Evolutionary conservation across 1,284 basidiomycete genomes (phyloP).

Genomic region (Termitomyces sp.): DNA sequence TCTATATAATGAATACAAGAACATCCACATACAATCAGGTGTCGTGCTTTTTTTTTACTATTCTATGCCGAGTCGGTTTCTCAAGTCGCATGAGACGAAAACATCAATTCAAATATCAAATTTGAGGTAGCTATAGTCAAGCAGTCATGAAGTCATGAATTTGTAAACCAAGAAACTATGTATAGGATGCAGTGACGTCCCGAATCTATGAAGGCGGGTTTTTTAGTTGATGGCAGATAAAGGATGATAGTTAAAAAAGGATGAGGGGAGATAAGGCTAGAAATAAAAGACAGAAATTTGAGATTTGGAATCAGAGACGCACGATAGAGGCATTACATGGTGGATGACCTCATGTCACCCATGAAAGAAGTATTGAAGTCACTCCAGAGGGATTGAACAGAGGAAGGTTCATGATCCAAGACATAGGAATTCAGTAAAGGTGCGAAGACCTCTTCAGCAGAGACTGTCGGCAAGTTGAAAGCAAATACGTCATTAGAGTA

Average conservation of each 20-base stretch:
- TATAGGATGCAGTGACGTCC: background rate
- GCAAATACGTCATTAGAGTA: conserved; percentile 10
- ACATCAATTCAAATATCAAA: background rate
- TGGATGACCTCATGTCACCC: conserved; percentile 1
- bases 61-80: background rate
- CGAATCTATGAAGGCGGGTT: background rate
- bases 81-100: background rate
- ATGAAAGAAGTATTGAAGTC: background rate
- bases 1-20: no score
- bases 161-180: background rate
- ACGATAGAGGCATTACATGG: background rate
- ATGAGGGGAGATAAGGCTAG: background rate
- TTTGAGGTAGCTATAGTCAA: background rate
- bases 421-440: conserved; percentile 1
- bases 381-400: conserved; percentile 8
- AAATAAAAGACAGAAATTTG: background rate
- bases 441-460: conserved; percentile 8
- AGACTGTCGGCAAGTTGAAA: conserved; percentile 1
- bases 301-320: background rate
- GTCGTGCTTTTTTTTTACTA: background rate
- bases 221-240: background rate
- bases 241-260: no score
- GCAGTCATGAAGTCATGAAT: background rate
- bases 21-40: background rate
- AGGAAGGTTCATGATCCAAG: conserved; percentile 4